Evolutionary conservation across 2,329 filamentous ascomycete species (phyloP).

Genomic region (Phialocephala subalpina): DNA sequence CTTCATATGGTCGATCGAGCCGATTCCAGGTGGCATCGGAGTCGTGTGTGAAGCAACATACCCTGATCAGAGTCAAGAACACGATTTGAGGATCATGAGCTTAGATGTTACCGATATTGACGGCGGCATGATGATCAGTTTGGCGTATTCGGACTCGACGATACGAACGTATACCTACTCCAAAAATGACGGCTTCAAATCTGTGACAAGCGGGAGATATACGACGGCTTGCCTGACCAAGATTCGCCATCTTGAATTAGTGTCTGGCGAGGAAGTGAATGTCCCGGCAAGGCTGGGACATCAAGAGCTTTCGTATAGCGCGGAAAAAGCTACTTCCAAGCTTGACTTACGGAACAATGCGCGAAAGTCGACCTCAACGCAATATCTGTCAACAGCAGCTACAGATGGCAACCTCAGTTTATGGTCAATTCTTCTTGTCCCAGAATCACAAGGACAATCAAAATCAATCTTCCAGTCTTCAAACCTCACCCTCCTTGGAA

Average conservation of each 20-base stretch:
- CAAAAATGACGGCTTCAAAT: constrained; percentile 50
- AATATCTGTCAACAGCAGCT: constrained; percentile 68
- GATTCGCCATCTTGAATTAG: constrained; percentile 45
- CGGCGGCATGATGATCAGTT: constrained; percentile 61
- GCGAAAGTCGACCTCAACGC: too few species aligned
- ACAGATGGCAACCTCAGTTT: constrained; percentile 82
- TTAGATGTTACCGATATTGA: constrained; percentile 65
- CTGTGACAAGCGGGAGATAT: constrained; percentile 65
- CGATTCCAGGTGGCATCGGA: constrained; percentile 60
- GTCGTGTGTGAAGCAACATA: constrained; percentile 65
- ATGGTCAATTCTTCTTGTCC: constrained; percentile 51
- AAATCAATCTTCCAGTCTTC: background rate
- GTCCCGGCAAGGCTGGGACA: too few species aligned
- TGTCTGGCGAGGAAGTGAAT: constrained; percentile 48
- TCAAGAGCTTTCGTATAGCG: too few species aligned
- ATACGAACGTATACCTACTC: constrained; percentile 66
- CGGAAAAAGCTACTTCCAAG: too few species aligned
- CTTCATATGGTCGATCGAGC: constrained; percentile 76
- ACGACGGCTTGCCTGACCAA: constrained; percentile 82
- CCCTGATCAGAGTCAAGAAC: constrained; percentile 57
- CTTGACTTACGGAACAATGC: too few species aligned
- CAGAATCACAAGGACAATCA: background rate
- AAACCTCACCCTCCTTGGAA: constrained; percentile 27
- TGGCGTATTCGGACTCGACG: constrained; percentile 86
- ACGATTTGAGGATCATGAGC: constrained; percentile 81